A percentile compares a stretch with the other conserved stretches of the same genome.
Conservation (phyloP, 2,329 filamentous ascomycete species). For the Chaetomium sp. region DNA sequence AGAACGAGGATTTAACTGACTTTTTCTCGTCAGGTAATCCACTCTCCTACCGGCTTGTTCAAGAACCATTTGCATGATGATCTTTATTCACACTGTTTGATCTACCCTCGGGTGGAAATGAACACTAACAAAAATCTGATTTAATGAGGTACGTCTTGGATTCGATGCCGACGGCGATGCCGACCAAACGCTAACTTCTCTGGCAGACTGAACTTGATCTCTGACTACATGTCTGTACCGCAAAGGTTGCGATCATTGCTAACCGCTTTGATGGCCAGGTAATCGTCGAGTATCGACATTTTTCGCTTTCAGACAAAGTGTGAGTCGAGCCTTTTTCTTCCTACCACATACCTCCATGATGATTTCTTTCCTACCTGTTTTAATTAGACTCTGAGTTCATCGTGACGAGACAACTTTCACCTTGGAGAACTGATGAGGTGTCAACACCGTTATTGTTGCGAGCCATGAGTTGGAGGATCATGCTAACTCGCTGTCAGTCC, state of each 20-base stretch:
- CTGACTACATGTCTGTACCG: constrained; percentile 4
- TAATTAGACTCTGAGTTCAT: constrained; percentile 53
- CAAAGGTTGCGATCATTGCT: constrained; percentile 23
- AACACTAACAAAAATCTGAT: constrained; percentile 60
- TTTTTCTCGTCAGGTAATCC: constrained; percentile 37
- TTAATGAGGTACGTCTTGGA: constrained; percentile 47
- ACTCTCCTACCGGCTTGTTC: constrained; percentile 24
- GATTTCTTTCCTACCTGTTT: constrained; percentile 51
- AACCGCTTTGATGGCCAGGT: constrained; percentile 30
- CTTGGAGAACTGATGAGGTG: constrained; percentile 63
- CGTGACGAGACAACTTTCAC: constrained; percentile 60
- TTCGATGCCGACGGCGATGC: neutral
- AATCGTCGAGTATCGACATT: neutral
- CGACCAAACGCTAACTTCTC: constrained; percentile 24
- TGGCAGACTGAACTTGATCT: constrained; percentile 34
- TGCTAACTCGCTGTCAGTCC: constrained; percentile 28
- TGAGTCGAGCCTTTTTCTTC: constrained; percentile 14
- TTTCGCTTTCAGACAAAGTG: neutral
- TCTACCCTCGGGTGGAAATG: constrained; percentile 52
- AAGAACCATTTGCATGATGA: constrained; percentile 49
- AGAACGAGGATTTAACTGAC: constrained; percentile 33
- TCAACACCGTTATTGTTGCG: constrained; percentile 14
- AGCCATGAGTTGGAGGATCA: constrained; percentile 4
- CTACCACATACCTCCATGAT: constrained; percentile 49
- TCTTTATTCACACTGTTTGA: constrained; percentile 65